Evolutionary conservation across 345 rosid species (phyloP).

Genomic region (Laguncularia racemosa): DNA sequence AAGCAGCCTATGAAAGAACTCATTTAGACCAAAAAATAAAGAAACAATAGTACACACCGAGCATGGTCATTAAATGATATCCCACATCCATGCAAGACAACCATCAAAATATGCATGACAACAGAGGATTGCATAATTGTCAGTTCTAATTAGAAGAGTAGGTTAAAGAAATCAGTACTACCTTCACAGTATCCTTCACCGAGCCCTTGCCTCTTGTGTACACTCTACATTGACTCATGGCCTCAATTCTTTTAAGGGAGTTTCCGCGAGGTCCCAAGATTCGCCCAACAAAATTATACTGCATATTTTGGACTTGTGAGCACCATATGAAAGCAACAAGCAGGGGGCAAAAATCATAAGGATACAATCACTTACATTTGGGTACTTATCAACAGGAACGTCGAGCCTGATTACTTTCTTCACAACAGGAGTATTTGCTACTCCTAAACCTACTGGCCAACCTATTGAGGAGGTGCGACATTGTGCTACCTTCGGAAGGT

Average conservation of each 20-base stretch:
- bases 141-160: not conserved
- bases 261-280: constrained; percentile 98
- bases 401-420: constrained; percentile 81
- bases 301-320: constrained; percentile 27
- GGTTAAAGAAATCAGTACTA: constrained; percentile 15
- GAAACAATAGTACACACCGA: too few species aligned
- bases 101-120: not conserved
- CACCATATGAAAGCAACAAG: not conserved
- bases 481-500: constrained; percentile 61
- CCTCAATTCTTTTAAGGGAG: constrained; percentile 90
- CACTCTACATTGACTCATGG: constrained; percentile 73
- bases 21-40: too few species aligned
- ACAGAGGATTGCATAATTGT: not conserved
- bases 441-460: constrained; percentile 71
- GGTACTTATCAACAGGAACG: constrained; percentile 87
- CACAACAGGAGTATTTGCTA: constrained; percentile 51
- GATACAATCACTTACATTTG: constrained; percentile 48
- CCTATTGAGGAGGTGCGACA: constrained; percentile 57
- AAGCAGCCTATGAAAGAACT: too few species aligned
- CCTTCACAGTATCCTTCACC: constrained; percentile 82
- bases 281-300: constrained; percentile 93
- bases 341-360: not conserved
- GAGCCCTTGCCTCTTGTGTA: constrained; percentile 92
- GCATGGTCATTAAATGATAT: too few species aligned
- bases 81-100: too few species aligned